Evolutionary conservation across 495 filamentous ascomycete genomes (phyloP), one percentile per base, ranked within the genome.

Genomic region (Lasiosphaeriaceae sp.): DNA sequence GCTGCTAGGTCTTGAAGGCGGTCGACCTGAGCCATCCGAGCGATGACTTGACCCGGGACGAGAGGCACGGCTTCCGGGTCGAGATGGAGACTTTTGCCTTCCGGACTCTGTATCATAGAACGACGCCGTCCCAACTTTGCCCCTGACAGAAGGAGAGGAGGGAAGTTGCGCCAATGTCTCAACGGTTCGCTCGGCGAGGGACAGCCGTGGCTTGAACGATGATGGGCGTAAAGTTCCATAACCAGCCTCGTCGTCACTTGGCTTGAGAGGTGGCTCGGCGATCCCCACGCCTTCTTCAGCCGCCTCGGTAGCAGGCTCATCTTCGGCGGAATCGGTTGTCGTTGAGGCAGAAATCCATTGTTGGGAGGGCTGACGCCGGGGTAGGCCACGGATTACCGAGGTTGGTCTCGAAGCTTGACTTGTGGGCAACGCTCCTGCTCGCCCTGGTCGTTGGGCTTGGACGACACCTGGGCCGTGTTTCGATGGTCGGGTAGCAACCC

Each of bases 141-240:
- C 68, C 21, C 72, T 77, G 2, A 74, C 58, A 3, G 74, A 74
- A 3, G 77, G 77, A 14, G 77, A 80, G 0, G 75, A 77, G 8
- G 77, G 76, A 17, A 80, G 23, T 22, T 75, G 72, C 11, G 75
- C 63, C 16, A 80, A 59, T 0, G 77, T 79, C 59, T 80, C 75
- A 11, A 80, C 73, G 9, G 77, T 80, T 54, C 77, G 69, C 49
- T 80, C 77, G 7, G 71, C 57, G 9, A 79, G 71, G 0, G 77
- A 76, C 3, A 66, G 72, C 12, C 59, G 66, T 19, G 64, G 68
- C 39, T 66, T 74, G 26, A 53, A 68, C 49, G 58, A 62, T 22
- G 26, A 63, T 37, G 29, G 34, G 35, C 46, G 58, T n/a, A 24
- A 50, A 29, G 37, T 58, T 20, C 55, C 63, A 11, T 50, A 49